Evolutionary conservation across 2,329 filamentous ascomycete genomes (phyloP).

Genomic region (Colletotrichum chrysophilum): DNA sequence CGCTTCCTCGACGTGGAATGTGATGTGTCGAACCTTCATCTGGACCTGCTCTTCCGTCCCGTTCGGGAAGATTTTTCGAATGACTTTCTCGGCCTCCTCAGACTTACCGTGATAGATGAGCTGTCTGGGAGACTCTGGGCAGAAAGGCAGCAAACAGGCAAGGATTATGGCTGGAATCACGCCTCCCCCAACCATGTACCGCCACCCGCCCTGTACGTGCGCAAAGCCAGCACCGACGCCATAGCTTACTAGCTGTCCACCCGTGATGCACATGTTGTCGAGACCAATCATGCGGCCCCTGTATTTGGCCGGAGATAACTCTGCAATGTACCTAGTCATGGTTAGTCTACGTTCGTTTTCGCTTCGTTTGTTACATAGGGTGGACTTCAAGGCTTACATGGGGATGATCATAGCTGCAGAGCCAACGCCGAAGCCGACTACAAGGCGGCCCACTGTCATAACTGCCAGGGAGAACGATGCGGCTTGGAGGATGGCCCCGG

Average conservation of each 20-base stretch:
- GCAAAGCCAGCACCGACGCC: conserved; percentile 45
- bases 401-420: conserved; percentile 51
- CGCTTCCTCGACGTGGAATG: conserved; percentile 40
- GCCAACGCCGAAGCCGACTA: conserved; percentile 55
- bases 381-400: conserved; percentile 8
- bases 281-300: conserved; percentile 54
- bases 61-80: conserved; percentile 44
- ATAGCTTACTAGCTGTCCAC: conserved; percentile 45
- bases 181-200: conserved; percentile 54
- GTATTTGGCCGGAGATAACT: conserved; percentile 53
- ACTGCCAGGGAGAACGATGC: conserved; percentile 20
- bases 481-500: conserved; percentile 24
- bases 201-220: conserved; percentile 49
- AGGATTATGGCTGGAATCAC: conserved; percentile 52
- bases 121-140: conserved; percentile 54
- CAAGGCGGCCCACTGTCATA: conserved; percentile 31
- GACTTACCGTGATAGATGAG: conserved; percentile 45
- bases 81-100: conserved; percentile 42
- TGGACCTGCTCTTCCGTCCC: conserved; percentile 46
- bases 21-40: conserved; percentile 49
- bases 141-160: conserved; percentile 45
- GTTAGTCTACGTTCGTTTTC: background rate
- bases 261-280: conserved; percentile 51
- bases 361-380: background rate
- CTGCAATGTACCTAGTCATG: conserved; percentile 47